Evolutionary conservation across 2,329 filamentous ascomycete genomes (phyloP), one percentile per base, ranked within the genome.

Genomic region (Shiraia sp.): DNA sequence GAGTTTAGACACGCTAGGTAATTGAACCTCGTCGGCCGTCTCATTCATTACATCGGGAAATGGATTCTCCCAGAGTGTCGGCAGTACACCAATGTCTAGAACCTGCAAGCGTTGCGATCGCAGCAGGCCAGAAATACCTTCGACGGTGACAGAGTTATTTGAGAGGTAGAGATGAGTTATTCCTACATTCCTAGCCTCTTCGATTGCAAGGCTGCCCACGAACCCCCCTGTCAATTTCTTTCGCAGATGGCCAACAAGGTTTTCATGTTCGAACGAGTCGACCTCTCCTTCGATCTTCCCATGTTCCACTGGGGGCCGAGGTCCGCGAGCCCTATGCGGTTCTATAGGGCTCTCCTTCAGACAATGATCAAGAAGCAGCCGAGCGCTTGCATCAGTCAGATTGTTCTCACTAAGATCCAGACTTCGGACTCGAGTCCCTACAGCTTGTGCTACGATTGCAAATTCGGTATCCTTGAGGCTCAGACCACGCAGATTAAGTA

Each of bases 91-190:
- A 23, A 73, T 70, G 62, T 85, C 81, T 2, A 84, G 67, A 2
- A 79, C 76, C 50, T 80, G 73, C 7, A 85, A 64, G 23, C 75
- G 69, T 37, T 66, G 70, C 6, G 79, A 79, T 34, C 74, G 66
- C 9, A 83, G 54, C 4, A 84, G 66, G 12, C 74, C 75, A 3
- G 75, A 77, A 5, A 80, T 65, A 0, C 79, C 80, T 57, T 82
- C 79, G 0, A 79, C 73, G 1, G 78, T 81, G 4, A 84, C 59
- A 3, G 67, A 53, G 42, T 84, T 85, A 6, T 74, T 73, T 3
- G 80, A 73, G 10, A 84, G 72, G 53, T 81, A 82, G 2, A 85
- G 65, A 64, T 85, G 81, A 0, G 81, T 83, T 26, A 83, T 74
- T 2, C 81, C 81, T 8, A 71, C 66, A 52, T 77, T 71, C 15